Evolutionary conservation across 768 basidiomycete species (phyloP), one percentile per base, ranked within the genome.

Genomic region (Russula lepida): DNA sequence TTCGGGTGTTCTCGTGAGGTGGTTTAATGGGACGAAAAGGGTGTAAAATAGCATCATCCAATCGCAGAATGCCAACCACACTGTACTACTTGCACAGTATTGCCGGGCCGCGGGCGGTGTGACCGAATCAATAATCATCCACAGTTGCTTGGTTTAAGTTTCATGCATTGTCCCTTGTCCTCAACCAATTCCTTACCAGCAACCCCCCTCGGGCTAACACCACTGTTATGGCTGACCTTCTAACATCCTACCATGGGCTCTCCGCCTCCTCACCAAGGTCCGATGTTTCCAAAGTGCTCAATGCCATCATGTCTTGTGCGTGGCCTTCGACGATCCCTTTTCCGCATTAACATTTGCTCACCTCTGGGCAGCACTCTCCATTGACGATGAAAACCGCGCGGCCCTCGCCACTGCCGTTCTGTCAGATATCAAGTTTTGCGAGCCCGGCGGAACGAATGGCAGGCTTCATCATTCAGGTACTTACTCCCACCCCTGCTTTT

Each of bases 301-400:
- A 79, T 63, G 75, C 76, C 44, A 78, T 86, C 44, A 77, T 78
- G 64, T 74, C 75, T 63, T 77, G 85, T 83, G 59, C 30, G 75
- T 47, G 2, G 46, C 21, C n/a, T 27, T 44, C 44, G 13, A 17
- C 39, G 17, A 17, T 35, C 1, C 4, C 8, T 23, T 39, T 43
- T 15, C 67, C 83, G 82, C 82, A 33, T 33, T 1, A 35, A 11
- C 70, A 12, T 48, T 11, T 1, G 75, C 78, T 80, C 6, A 77
- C 79, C 35, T 71, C 76, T 33, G 74, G 85, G 59, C 77, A 81
- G 67, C 71, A 73, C 39, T 32, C 51, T n/a, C 35, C 30, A 52
- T 47, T 28, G 52, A 47, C 27, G 37, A 52, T 27, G 9, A 56
- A n/a, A 58, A 12, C 32, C 63, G 63, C 4, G 39, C 58, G 32